These are phyloP conservation scores for Fraxinus sp. DNA, from an alignment of 305 asterid genomes.

Conservation along the genomic window DNA sequence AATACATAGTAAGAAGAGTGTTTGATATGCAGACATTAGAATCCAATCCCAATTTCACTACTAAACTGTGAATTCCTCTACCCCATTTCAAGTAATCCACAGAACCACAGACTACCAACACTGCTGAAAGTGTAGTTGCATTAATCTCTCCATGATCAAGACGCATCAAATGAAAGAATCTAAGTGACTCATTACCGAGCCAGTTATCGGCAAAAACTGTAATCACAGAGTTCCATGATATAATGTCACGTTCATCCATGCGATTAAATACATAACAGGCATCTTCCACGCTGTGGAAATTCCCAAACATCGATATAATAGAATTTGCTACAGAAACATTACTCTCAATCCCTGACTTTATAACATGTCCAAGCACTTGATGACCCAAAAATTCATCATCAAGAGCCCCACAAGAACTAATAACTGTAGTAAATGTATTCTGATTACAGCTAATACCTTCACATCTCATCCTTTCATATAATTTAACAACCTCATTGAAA, in stretches of 20 bases:
- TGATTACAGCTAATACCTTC: constrained; percentile 57
- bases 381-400: constrained; percentile 70
- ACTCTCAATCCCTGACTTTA: constrained; percentile 58
- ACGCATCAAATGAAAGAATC: constrained; percentile 62
- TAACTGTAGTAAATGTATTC: constrained; percentile 67
- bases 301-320: constrained; percentile 62
- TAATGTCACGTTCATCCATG: constrained; percentile 59
- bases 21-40: constrained; percentile 56
- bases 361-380: constrained; percentile 72
- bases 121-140: constrained; percentile 60
- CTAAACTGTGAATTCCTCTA: constrained; percentile 73
- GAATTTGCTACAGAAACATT: constrained; percentile 74
- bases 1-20: constrained; percentile 77
- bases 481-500: constrained; percentile 39
- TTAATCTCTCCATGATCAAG: constrained; percentile 52
- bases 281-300: constrained; percentile 44
- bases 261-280: constrained; percentile 50
- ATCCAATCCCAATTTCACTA: constrained; percentile 61
- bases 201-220: constrained; percentile 56
- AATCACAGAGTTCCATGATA: constrained; percentile 86
- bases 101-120: constrained; percentile 55
- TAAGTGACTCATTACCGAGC: constrained; percentile 45
- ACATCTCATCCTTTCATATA: constrained; percentile 54
- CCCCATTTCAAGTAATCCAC: constrained; percentile 57
- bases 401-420: constrained; percentile 67